Conservation (phyloP, 306 rosid genomes). For the Ammopiptanthus mongolicus region DNA sequence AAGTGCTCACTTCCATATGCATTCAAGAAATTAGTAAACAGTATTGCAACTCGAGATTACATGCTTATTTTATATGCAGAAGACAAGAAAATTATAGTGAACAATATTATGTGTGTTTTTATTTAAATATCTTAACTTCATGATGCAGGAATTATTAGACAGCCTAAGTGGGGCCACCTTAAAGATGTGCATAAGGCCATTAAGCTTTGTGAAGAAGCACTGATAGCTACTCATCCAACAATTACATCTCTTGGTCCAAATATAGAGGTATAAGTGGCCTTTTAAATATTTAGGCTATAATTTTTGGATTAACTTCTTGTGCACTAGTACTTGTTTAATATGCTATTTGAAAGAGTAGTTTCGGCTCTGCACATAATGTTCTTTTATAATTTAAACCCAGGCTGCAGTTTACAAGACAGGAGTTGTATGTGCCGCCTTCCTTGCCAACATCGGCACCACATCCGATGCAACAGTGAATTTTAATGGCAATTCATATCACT, state of each 20-base stretch:
- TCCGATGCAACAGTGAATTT: conserved; percentile 70
- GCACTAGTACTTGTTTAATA: background rate
- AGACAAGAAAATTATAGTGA: background rate
- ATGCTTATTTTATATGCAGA: conserved; percentile 5
- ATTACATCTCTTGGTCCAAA: conserved; percentile 61
- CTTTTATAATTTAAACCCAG: conserved; percentile 38
- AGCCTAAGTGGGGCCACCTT: conserved; percentile 98
- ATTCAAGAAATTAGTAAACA: background rate
- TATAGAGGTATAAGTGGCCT: conserved; percentile 53
- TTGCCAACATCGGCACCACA: conserved; percentile 57
- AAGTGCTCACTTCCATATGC: background rate
- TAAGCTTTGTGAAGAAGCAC: conserved; percentile 77
- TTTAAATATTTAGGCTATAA: background rate
- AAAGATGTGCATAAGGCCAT: conserved; percentile 81
- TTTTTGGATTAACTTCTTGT: background rate
- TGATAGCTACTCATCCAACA: conserved; percentile 72
- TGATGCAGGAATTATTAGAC: conserved; percentile 72
- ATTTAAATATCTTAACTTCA: background rate
- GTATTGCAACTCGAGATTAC: background rate
- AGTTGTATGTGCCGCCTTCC: conserved; percentile 71
- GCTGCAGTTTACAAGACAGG: conserved; percentile 75
- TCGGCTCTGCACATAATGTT: background rate
- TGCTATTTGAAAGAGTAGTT: background rate
- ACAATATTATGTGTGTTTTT: background rate
- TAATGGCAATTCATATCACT: conserved; percentile 51